These are phyloP conservation scores for Syzygium malaccense DNA, from an alignment of 441 rosid species.

Conservation along the genomic window DNA sequence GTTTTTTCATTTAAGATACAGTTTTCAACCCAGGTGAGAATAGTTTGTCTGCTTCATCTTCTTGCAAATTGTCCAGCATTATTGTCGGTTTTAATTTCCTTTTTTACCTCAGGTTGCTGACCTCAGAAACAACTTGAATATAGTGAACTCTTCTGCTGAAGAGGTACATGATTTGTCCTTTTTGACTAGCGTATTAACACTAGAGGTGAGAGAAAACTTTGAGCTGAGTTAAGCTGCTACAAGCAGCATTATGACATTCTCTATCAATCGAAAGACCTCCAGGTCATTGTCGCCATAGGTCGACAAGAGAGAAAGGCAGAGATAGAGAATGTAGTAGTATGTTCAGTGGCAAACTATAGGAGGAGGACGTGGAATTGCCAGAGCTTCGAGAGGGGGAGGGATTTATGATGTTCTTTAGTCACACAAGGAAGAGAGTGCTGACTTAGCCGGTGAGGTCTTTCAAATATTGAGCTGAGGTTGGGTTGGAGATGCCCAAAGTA, in stretches of 20 bases:
- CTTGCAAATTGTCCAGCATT: constrained; percentile 4
- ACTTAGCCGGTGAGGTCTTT: not conserved
- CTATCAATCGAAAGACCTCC: not conserved
- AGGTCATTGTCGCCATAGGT: not conserved
- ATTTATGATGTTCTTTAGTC: not conserved
- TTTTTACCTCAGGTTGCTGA: constrained; percentile 54
- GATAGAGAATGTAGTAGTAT: not conserved
- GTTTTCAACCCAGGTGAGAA: constrained; percentile 73
- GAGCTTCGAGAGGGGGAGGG: not conserved
- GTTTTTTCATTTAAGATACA: constrained; percentile 92
- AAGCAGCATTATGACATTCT: not conserved
- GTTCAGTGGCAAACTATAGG: not conserved
- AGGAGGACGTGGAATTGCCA: not conserved
- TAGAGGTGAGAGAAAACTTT: not conserved
- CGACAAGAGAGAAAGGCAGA: not conserved
- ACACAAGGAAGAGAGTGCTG: not conserved
- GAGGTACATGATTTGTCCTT: constrained; percentile 35
- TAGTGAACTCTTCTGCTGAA: constrained; percentile 75
- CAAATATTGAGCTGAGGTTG: not conserved
- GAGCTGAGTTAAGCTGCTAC: not conserved
- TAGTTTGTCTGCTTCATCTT: not conserved
- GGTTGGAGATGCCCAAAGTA: not conserved
- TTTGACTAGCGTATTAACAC: not conserved
- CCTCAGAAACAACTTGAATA: constrained; percentile 59
- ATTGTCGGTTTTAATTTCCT: constrained; percentile 13